Conservation (phyloP, 2,329 filamentous ascomycete species). For the Cladosporium sp. region DNA sequence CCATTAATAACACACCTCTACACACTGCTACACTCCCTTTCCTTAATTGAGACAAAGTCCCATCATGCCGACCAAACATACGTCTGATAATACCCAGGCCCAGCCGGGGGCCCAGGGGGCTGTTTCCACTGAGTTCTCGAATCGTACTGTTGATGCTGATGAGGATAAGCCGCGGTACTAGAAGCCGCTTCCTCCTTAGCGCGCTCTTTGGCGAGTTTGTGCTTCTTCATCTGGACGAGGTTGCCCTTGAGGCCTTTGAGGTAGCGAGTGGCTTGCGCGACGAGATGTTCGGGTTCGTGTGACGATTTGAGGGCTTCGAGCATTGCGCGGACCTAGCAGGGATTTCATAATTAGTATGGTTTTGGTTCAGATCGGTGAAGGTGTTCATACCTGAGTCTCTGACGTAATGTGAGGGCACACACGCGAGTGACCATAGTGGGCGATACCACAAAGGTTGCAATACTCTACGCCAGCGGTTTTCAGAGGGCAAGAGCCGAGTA, state of each 20-base stretch:
- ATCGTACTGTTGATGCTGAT: background rate
- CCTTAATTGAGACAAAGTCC: too few relatives aligned
- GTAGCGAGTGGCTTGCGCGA: constrained; percentile 52
- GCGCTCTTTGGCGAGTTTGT: constrained; percentile 27
- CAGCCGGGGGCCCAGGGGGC: background rate
- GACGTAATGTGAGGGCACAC: constrained; percentile 58
- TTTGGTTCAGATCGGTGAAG: background rate
- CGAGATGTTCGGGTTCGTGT: constrained; percentile 48
- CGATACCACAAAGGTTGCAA: constrained; percentile 59
- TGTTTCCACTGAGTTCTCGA: background rate
- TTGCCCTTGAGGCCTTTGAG: constrained; percentile 51
- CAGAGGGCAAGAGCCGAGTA: constrained; percentile 53
- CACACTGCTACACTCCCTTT: too few relatives aligned
- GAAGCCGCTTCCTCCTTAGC: constrained; percentile 14
- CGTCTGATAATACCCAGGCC: background rate
- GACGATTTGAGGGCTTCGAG: constrained; percentile 56
- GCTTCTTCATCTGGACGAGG: constrained; percentile 49
- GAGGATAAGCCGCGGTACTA: background rate
- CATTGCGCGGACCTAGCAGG: constrained; percentile 55
- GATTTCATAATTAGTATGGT: background rate
- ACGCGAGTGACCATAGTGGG: constrained; percentile 51
- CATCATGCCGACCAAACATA: background rate
- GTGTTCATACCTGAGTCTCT: constrained; percentile 39
- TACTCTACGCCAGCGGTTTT: constrained; percentile 54
- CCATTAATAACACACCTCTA: too few relatives aligned